Base-by-base conservation (phyloP, 805 yeast genomes). In the Sugiyamaella marilandica region DNA sequence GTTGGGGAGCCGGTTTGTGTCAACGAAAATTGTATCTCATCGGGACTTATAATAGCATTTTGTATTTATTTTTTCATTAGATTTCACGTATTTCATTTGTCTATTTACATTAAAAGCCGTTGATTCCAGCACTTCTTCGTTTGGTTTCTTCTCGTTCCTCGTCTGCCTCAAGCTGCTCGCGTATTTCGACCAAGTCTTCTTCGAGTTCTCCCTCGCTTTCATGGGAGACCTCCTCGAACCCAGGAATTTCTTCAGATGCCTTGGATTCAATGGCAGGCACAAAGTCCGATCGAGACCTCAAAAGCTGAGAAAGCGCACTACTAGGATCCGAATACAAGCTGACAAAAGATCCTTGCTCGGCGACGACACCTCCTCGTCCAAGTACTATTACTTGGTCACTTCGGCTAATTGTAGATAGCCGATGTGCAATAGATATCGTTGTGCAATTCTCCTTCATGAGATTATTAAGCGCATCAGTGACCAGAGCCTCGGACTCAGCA, bases 401-500 rank as follows among this genome's bases (percentile, higher is more conserved):
- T 69, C 89, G 81, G 60, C 82, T 81, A 55, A 92, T 92, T 0
- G 98, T 92, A 11, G 94, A 83, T 50, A 91, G 75, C 61, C 97
- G 76, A 67, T 92, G 98, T 0, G 97, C 97, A 61, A 92, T 90
- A 44, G 94, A 85, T 39, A 92, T 85, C 7, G 75, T 72, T 1
- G 97, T 90, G 35, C 80, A 70, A 13, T 84, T 81, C 19, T 80
- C 74, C 24, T 67, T 63, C 57, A 78, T 75, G 55, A 94, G 74
- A 47, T 75, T 67, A 31, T 73, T 65, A 55, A 92, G 71, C 8
- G 95, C 88, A 48, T 78, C 79, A 65, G 89, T 87, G 39, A 92
- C 95, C 2, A 87, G 80, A 60, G 85, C 84, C 65, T 92, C 98
- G 60, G 91, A 84, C 51, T 86, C 87, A 10, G 95, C 82, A 65